Base-by-base conservation (phyloP, 148 eudicot genomes). In the Arctostaphylos glauca region DNA sequence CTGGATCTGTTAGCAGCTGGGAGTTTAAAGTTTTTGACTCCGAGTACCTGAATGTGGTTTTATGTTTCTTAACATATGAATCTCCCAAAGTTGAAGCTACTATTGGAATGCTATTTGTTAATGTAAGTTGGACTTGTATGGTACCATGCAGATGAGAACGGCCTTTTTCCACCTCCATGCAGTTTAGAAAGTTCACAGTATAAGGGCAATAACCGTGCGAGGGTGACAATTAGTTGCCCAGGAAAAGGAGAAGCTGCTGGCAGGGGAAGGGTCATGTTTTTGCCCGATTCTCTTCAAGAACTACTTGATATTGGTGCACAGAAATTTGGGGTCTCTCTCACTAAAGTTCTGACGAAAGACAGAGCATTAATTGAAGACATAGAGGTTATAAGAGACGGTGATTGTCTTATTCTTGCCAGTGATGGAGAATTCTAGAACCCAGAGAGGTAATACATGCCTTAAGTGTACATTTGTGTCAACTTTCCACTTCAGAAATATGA, bases 281-380 rank as follows among this genome's bases (percentile, higher is more conserved):
- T 94, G 80, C 98, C 98, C 0, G 90, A 85, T 4, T 85, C 91
- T 41, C 64, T 94, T 46, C 85, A 92, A 77, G 92, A 93, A 58
- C 85, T 95, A 70, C 87, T 92, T 25, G 91, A 92, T 4, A 77
- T 87, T 31, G 93, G 93, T 38, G 81, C 88, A 74, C 84, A 84
- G 59, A 95, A 87, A 75, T 95, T 93, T 75, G 91, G 88, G 19
- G 78, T 88, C 64, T 75, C 50, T 64, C 85, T 87, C 49, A 83
- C 90, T 13, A 86, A 85, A 81, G 85, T 95, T 74, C 48, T 86
- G 18, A 87, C 87, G 0, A 74, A 46, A 77, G 94, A 84, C 25
- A 94, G 96, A 84, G 98, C 93, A 77, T 83, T 89, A 78, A 76
- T 95, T 62, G 95, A 95, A 62, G 93, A 92, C 25, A 86, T 91